Evolutionary conservation across 441 rosid genomes (phyloP), one percentile per base, ranked within the genome.

Genomic region (Pelargonium cotyledonis): DNA sequence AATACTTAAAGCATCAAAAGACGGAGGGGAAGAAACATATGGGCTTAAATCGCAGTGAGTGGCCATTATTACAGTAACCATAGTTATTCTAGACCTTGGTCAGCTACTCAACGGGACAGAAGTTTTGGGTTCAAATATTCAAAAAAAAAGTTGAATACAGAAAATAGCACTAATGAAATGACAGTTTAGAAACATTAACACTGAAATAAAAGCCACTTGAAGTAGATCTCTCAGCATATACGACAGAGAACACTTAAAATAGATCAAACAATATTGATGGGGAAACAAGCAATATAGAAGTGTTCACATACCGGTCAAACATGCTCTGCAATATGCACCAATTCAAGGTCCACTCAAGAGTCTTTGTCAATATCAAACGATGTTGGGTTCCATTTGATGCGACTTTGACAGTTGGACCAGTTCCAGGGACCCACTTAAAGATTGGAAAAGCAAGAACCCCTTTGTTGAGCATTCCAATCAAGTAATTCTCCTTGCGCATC

Each of bases 301-400:
- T 31, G 66, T 65, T 68, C 40, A 40, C 82, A 70, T 84, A 95
- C 99, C 96, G 78, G 73, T 95, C 99, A 83, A 95, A 95, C 99
- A 95, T 92, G 90, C 96, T 90, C 83, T 95, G 98, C 78, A 95
- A 78, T 79, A 95, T 89, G 81, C 97, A 95, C 98, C 98, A 95
- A 80, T 89, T 95, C 68, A 95, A 85, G 71, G 94, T 92, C 99
- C 99, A 95, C 68, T 92, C 97, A 65, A 95, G 91, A 75, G 97
- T 89, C 86, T 90, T 95, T 63, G 98, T 89, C 65, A 95, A 81
- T 35, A 92, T 87, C 55, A 87, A 79, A 67, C 84, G 85, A 79
- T 85, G 78, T 57, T 70, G 81, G 51, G 71, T 68, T 65, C 85
- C 93, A 79, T 82, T 80, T 67, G 88, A 70, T 60, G 81, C 81